Conservation (phyloP, 768 basidiomycete species). For the Pulveroboletus sp. region DNA sequence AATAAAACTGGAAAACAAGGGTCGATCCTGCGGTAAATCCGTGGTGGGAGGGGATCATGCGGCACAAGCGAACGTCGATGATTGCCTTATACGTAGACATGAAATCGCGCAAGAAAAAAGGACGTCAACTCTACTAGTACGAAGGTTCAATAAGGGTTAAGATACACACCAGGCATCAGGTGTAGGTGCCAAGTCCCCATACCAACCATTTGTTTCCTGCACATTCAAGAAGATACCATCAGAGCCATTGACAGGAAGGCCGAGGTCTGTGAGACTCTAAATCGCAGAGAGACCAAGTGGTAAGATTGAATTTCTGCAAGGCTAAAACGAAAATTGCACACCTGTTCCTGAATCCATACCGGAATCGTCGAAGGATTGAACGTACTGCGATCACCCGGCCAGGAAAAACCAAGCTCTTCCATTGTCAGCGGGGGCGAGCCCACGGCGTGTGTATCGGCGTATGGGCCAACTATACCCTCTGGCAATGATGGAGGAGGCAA, state of each 20-base stretch:
- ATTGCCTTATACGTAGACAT: slow-evolving; percentile 1
- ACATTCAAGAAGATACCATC: slow-evolving; percentile 86
- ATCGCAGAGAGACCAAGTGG: not conserved
- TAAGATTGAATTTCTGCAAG: not conserved
- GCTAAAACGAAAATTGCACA: slow-evolving; percentile 32
- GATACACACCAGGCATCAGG: slow-evolving; percentile 76
- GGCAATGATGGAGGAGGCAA: slow-evolving; percentile 51
- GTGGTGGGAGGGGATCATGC: slow-evolving; percentile 17
- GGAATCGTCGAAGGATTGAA: slow-evolving; percentile 82
- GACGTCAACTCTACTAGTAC: slow-evolving; percentile 24
- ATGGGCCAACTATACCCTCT: slow-evolving; percentile 55
- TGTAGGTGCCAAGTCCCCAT: slow-evolving; percentile 67
- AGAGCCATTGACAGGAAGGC: slow-evolving; percentile 85
- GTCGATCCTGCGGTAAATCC: not conserved
- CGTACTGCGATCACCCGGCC: slow-evolving; percentile 58
- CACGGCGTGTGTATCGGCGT: slow-evolving; percentile 48
- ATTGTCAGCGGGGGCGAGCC: slow-evolving; percentile 65
- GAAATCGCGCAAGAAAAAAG: slow-evolving; percentile 16
- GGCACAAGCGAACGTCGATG: slow-evolving; percentile 11
- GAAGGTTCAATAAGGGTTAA: slow-evolving; percentile 8
- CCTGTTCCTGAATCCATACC: slow-evolving; percentile 90
- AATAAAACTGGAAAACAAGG: not conserved
- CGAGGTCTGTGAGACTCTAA: slow-evolving; percentile 84
- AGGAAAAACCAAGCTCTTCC: slow-evolving; percentile 79
- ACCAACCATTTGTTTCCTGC: slow-evolving; percentile 68